Conservation (phyloP, 345 rosid genomes). For the Anastatica hierochuntica region DNA sequence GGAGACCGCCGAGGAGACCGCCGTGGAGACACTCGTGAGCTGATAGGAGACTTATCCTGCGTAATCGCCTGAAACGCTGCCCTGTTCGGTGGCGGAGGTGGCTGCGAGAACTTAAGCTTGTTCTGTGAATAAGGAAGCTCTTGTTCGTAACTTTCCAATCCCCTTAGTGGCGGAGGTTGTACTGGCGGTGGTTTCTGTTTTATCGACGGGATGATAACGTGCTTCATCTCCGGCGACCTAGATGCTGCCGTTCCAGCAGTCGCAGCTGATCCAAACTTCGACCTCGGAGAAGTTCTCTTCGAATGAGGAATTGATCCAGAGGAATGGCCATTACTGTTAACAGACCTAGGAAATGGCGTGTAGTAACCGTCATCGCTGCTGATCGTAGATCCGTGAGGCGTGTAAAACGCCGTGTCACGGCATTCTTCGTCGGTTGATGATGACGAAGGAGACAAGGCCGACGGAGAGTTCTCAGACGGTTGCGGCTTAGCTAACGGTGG, state of each 20-base stretch:
- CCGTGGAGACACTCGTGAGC: constrained; percentile 23
- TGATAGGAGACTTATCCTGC: constrained; percentile 29
- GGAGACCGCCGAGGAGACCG: constrained; percentile 41
- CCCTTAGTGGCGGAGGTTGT: constrained; percentile 3
- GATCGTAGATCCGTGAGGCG: constrained; percentile 66
- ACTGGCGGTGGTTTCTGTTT: constrained; percentile 30
- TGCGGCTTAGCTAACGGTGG: constrained; percentile 63
- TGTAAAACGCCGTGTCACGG: constrained; percentile 52
- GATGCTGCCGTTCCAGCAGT: constrained; percentile 28
- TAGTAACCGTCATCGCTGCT: constrained; percentile 60
- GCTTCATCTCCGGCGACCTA: constrained; percentile 88
- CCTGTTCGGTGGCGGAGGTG: constrained; percentile 86
- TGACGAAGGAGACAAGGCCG: constrained; percentile 35
- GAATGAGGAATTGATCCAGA: constrained; percentile 53
- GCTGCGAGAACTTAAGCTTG: constrained; percentile 59
- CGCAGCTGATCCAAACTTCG: constrained; percentile 23
- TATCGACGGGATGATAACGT: constrained; percentile 68
- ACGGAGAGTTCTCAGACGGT: constrained; percentile 33
- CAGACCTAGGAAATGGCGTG: constrained; percentile 42
- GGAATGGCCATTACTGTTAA: constrained; percentile 17
- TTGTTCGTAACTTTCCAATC: constrained; percentile 5
- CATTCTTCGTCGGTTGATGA: constrained; percentile 55
- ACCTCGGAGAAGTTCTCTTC: constrained; percentile 75
- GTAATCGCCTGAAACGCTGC: constrained; percentile 65
- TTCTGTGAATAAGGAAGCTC: constrained; percentile 28